Conservation (phyloP, 768 basidiomycete species). For the Boletus tomentosulus region DNA sequence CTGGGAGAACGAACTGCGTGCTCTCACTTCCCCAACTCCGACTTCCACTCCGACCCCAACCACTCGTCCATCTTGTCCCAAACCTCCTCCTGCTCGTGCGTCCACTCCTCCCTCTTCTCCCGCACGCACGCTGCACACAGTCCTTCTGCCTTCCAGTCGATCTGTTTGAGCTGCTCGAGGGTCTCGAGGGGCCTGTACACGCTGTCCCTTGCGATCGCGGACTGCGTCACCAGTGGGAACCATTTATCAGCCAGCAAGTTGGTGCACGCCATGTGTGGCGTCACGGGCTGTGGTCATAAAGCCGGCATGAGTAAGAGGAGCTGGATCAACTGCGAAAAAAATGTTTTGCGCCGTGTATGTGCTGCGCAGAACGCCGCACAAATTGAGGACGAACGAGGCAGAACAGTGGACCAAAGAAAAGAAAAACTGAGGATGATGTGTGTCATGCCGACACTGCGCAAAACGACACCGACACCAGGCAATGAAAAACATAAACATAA, state of each 20-base stretch:
- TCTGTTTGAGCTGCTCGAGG: constrained; percentile 51
- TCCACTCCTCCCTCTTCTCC: constrained; percentile 66
- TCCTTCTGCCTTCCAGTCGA: constrained; percentile 57
- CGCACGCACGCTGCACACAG: constrained; percentile 54
- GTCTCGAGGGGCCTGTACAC: constrained; percentile 73
- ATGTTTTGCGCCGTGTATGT: not conserved
- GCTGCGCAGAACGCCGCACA: not conserved
- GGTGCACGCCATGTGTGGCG: constrained; percentile 72
- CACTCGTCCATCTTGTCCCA: constrained; percentile 63
- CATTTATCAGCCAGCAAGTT: constrained; percentile 67
- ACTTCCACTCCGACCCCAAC: constrained; percentile 32
- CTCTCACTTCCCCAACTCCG: not conserved
- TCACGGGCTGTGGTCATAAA: constrained; percentile 36
- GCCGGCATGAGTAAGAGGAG: not conserved
- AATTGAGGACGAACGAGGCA: not conserved
- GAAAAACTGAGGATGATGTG: not conserved
- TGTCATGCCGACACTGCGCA: not conserved
- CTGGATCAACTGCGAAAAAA: not conserved
- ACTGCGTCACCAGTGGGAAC: constrained; percentile 67
- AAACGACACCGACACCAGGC: not conserved
- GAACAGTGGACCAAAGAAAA: not conserved
- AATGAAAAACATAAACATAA: not conserved
- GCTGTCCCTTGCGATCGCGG: constrained; percentile 57
- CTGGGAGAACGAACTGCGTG: not conserved
- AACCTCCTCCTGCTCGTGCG: constrained; percentile 50